Base-by-base conservation (phyloP, 169 alveolate species). In the Babesia microti region DNA sequence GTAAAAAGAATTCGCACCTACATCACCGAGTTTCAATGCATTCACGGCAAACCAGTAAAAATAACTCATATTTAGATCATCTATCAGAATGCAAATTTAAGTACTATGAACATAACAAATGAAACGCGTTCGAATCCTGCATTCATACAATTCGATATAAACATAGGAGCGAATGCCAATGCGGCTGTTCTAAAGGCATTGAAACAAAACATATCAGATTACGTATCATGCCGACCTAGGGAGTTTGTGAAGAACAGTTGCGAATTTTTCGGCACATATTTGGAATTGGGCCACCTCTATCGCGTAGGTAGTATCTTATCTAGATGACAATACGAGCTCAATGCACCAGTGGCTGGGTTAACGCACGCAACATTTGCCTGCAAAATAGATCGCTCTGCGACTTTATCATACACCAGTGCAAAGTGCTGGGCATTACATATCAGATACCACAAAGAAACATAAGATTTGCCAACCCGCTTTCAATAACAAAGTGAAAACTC, bases 71-170 rank as follows among this genome's bases (percentile, higher is more conserved):
- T 50, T 23, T 22, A 50, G 45, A 12, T 65, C 29, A 80, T 72
- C 14, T 80, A 80, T 47, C 89, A 81, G 52, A 79, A 83, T 58
- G 57, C 79, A 11, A 55, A 71, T 47, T 35, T 83, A 29, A 83
- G 85, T 50, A 79, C 74, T 22, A 72, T 66, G 41, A 67, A 67
- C 23, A 83, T 83, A 18, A 59, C 67, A 36, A 83, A 83, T 51
- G 91, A 83, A 66, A 75, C 85, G 12, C 44, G 91, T 11, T 81
- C 89, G 11, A 40, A 68, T 24, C 80, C 79, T 53, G 88, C 89
- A n/a, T 56, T 73, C 26, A 59, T 53, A 3, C 78, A 76, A 32
- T 40, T 83, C 21, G 35, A 46, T 19, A 49, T 83, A 22, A 48
- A 72, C 22, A 73, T 83, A 34, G 72, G 80, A 24, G 73, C 78